These are phyloP conservation scores for Metarhizium humberi DNA, from an alignment of 2,329 filamentous ascomycete species.

Conservation along the genomic window DNA sequence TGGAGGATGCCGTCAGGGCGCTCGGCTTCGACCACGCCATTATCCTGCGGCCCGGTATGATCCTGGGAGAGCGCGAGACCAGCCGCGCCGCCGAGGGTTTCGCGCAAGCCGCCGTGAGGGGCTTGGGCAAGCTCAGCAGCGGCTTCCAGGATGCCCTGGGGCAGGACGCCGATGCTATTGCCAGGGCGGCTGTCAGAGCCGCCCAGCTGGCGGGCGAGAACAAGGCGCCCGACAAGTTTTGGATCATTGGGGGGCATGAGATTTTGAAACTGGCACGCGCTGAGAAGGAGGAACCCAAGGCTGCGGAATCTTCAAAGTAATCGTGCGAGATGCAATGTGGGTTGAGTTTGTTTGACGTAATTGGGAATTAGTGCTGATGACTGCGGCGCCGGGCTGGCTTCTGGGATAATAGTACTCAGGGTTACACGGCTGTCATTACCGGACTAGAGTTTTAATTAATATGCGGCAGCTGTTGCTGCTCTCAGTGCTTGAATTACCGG, in stretches of 20 bases:
- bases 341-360: too few species aligned
- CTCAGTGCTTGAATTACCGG: too few species aligned
- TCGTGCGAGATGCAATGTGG: too few species aligned
- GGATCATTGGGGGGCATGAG: slow-evolving; percentile 50
- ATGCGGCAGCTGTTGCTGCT: too few species aligned
- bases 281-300: slow-evolving; percentile 33
- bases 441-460: too few species aligned
- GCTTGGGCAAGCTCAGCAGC: slow-evolving; percentile 42
- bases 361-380: too few species aligned
- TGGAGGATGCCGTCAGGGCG: slow-evolving; percentile 67
- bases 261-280: slow-evolving; percentile 58
- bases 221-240: slow-evolving; percentile 49
- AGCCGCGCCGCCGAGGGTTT: slow-evolving; percentile 49
- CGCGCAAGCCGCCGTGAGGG: slow-evolving; percentile 43
- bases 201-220: slow-evolving; percentile 48
- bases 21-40: slow-evolving; percentile 71
- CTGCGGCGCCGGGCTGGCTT: too few species aligned
- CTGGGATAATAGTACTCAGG: too few species aligned
- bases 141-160: slow-evolving; percentile 56
- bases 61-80: slow-evolving; percentile 61
- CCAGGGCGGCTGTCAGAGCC: slow-evolving; percentile 53
- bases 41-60: slow-evolving; percentile 64
- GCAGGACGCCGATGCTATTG: slow-evolving; percentile 68
- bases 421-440: too few species aligned
- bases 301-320: background rate